Evolutionary conservation across 352 stramenopile genomes (phyloP).

Genomic region (Phytopythium boreale): DNA sequence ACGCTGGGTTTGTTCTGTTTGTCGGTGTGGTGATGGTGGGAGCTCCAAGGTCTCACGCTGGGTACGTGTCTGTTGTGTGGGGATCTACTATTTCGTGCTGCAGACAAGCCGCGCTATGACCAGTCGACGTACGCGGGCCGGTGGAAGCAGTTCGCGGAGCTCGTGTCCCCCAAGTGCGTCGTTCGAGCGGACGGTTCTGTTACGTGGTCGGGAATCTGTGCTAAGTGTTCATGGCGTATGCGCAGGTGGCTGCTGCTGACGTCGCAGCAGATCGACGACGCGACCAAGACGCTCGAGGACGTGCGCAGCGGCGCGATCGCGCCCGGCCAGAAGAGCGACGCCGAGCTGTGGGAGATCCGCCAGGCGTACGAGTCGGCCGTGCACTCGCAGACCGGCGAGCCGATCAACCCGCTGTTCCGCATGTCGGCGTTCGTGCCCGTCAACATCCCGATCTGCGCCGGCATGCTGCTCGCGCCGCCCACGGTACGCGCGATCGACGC

Average conservation of each 20-base stretch:
- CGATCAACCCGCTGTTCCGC: constrained; percentile 58
- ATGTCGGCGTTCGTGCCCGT: constrained; percentile 84
- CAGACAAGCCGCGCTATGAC: constrained; percentile 77
- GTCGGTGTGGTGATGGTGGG: background rate
- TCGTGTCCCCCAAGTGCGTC: constrained; percentile 68
- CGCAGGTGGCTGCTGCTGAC: constrained; percentile 66
- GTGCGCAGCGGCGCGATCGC: constrained; percentile 52
- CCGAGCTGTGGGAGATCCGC: constrained; percentile 74
- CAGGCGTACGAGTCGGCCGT: constrained; percentile 76
- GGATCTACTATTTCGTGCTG: no score
- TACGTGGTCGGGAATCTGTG: no score
- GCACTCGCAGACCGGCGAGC: constrained; percentile 83
- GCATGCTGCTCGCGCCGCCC: constrained; percentile 77
- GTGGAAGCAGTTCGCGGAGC: constrained; percentile 82
- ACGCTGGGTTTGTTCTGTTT: constrained; percentile 16
- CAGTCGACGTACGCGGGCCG: constrained; percentile 84
- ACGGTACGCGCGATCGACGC: constrained; percentile 35
- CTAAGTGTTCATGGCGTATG: constrained; percentile 2
- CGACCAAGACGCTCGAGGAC: constrained; percentile 46
- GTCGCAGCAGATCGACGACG: constrained; percentile 57
- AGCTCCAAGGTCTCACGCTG: background rate
- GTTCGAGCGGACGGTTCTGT: background rate
- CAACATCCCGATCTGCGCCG: constrained; percentile 85
- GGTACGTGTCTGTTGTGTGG: background rate
- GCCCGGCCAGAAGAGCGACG: constrained; percentile 44